A percentile compares a stretch with the other conserved stretches of the same genome.
phyloP scores from a whole-genome alignment of 768 basidiomycete genomes.

The Steccherinum ochraceum region DNA sequence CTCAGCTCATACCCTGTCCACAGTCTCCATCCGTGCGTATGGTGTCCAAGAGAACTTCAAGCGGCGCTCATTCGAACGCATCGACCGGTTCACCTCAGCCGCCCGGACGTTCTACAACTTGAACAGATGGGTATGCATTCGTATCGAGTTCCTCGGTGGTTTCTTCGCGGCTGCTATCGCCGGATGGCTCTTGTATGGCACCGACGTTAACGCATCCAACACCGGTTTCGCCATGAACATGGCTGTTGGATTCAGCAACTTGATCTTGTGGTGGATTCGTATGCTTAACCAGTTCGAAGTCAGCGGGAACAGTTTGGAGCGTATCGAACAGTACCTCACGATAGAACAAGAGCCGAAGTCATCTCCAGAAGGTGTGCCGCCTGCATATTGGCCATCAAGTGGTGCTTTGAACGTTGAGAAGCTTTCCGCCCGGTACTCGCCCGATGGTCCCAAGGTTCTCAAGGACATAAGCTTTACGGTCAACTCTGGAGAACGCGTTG shows the following conservation, averaged over 20 bases:
- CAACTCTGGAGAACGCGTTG: conserved; percentile 50
- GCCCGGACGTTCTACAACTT: conserved; percentile 43
- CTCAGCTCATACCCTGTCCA: background rate
- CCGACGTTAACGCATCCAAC: conserved; percentile 33
- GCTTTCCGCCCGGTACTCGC: conserved; percentile 43
- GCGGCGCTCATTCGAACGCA: conserved; percentile 38
- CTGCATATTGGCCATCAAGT: conserved; percentile 58
- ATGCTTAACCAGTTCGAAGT: conserved; percentile 41
- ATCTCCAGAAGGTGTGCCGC: conserved; percentile 36
- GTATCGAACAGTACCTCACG: conserved; percentile 46
- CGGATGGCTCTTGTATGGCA: conserved; percentile 45
- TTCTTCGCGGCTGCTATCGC: conserved; percentile 45
- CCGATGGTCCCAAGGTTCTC: conserved; percentile 48
- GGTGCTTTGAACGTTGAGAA: conserved; percentile 45
- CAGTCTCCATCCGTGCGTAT: conserved; percentile 57
- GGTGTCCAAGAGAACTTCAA: conserved; percentile 46
- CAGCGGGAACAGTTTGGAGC: conserved; percentile 37
- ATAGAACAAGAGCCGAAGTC: conserved; percentile 48
- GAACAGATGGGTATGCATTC: conserved; percentile 37
- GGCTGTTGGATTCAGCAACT: conserved; percentile 44
- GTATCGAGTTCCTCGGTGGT: conserved; percentile 51
- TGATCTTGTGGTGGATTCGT: conserved; percentile 49
- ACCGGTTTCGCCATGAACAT: conserved; percentile 32
- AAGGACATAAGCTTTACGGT: conserved; percentile 44
- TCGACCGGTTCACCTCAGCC: conserved; percentile 46